Conservation (phyloP, 1,139 yeast species). For the Candida dubliniensis region DNA sequence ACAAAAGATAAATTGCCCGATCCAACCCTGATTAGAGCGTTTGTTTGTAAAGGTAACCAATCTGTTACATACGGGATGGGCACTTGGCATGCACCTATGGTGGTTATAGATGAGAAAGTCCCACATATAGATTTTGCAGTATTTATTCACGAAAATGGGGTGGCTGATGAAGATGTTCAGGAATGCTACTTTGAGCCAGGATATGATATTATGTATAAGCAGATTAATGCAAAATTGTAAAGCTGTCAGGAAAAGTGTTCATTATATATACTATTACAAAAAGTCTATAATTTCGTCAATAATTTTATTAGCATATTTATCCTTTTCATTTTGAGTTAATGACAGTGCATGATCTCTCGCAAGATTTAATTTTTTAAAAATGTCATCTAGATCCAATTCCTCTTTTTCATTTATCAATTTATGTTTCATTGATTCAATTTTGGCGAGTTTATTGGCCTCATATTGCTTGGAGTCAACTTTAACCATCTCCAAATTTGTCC, state of each 20-base stretch:
- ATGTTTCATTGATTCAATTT: conserved; percentile 28
- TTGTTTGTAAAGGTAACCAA: conserved; percentile 77
- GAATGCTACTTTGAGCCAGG: conserved; percentile 75
- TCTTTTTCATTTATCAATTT: conserved; percentile 21
- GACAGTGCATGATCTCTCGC: conserved; percentile 30
- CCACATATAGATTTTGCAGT: conserved; percentile 77
- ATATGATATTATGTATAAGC: conserved; percentile 34
- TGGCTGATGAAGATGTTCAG: conserved; percentile 77
- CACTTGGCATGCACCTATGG: conserved; percentile 88
- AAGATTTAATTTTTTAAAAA: conserved; percentile 28
- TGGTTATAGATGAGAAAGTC: conserved; percentile 56
- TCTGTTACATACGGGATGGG: conserved; percentile 85
- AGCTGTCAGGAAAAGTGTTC: background rate
- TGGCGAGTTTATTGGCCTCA: conserved; percentile 21
- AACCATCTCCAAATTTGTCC: conserved; percentile 28
- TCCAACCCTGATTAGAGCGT: conserved; percentile 59
- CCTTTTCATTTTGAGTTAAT: conserved; percentile 26
- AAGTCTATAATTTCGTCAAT: conserved; percentile 41
- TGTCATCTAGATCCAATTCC: conserved; percentile 25
- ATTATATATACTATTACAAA: conserved; percentile 19
- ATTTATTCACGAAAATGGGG: conserved; percentile 78
- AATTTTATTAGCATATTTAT: conserved; percentile 32
- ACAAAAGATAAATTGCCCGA: conserved; percentile 57
- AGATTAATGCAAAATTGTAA: conserved; percentile 15
- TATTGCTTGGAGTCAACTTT: conserved; percentile 15